A percentile compares a stretch with the other conserved stretches of the same genome.
Conservation (phyloP, 1,139 yeast species). For the Yamadazyma pseudoaaseri region DNA sequence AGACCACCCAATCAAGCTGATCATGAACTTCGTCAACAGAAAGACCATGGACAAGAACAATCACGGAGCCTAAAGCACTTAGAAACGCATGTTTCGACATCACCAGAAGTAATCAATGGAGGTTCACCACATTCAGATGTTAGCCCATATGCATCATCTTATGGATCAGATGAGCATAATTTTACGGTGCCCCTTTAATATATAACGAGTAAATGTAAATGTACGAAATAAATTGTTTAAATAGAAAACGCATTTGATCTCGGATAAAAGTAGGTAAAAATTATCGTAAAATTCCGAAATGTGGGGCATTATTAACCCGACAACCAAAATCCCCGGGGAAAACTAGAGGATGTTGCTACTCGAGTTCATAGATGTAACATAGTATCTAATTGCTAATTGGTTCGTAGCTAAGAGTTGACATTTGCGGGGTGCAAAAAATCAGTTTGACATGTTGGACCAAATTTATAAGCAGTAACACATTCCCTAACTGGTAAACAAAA, state of each 20-base stretch:
- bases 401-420: no score
- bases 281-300: constrained; percentile 5
- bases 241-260: constrained; percentile 5
- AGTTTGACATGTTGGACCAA: no score
- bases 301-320: no score
- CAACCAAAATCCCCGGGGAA: no score
- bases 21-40: no score
- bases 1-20: neutral
- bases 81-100: neutral
- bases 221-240: neutral
- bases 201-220: neutral
- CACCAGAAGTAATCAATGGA: neutral
- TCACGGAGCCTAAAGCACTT: neutral
- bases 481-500: no score
- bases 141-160: constrained; percentile 8
- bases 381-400: no score
- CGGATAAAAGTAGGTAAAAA: constrained; percentile 7
- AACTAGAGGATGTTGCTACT: no score
- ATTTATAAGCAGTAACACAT: no score
- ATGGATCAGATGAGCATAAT: constrained; percentile 4
- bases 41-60: no score
- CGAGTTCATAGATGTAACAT: no score
- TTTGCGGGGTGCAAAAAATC: no score
- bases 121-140: constrained; percentile 11
- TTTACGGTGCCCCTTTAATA: neutral